These are phyloP conservation scores for Pythium plurisporium DNA, from an alignment of 352 stramenopile genomes.

Conservation along the genomic window DNA sequence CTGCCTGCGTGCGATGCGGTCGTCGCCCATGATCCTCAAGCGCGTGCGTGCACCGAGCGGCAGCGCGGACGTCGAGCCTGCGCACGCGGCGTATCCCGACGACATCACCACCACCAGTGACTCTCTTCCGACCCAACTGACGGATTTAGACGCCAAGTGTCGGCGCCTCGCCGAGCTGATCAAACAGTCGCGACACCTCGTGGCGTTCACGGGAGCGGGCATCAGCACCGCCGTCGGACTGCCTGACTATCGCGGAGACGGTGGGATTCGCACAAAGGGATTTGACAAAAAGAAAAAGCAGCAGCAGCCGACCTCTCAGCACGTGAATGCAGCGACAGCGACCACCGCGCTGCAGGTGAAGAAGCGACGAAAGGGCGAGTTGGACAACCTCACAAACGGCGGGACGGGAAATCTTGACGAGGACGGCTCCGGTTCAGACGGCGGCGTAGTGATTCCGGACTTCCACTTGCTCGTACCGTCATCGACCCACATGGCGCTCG, in stretches of 20 bases:
- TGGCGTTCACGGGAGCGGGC: conserved; percentile 77
- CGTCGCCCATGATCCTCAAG: background rate
- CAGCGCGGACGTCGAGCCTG: no score
- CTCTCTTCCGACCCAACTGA: conserved; percentile 6
- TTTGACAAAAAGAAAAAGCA: conserved; percentile 28
- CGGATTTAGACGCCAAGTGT: conserved; percentile 51
- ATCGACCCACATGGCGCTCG: conserved; percentile 75
- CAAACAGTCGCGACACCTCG: conserved; percentile 51
- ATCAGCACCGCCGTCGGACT: conserved; percentile 78
- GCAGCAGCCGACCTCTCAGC: no score
- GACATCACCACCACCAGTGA: conserved; percentile 22
- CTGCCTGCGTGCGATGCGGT: no score
- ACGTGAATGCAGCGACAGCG: no score
- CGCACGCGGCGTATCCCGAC: no score
- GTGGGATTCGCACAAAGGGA: conserved; percentile 70
- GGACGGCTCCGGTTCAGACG: background rate
- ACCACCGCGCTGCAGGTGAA: background rate
- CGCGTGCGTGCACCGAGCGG: conserved; percentile 21
- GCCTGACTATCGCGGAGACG: conserved; percentile 77
- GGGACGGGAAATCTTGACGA: background rate
- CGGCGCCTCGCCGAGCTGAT: conserved; percentile 58
- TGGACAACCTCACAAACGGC: background rate
- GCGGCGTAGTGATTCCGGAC: conserved; percentile 34
- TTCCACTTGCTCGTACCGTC: conserved; percentile 71
- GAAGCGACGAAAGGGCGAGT: conserved; percentile 1